Percentiles rank a stretch among this genome's conserved stretches.
phyloP scores from a whole-genome alignment of 1,284 basidiomycete genomes.

The Stereum hirsutum region DNA sequence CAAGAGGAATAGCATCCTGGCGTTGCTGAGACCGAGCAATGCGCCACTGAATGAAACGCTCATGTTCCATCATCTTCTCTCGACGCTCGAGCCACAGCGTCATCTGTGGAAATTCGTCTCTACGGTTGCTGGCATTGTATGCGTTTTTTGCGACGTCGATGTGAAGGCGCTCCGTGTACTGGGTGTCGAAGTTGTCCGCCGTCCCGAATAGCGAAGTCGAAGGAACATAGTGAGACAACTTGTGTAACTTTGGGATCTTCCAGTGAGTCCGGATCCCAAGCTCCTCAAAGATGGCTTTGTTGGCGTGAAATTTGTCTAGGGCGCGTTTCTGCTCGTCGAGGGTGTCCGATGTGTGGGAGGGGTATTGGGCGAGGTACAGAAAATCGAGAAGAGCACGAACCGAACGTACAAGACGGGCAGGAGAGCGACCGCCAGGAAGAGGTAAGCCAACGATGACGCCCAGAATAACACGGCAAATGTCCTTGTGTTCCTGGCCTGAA shows the following conservation, averaged over 20 bases:
- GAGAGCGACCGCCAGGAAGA: not conserved
- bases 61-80: not conserved
- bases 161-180: slow-evolving; percentile 1
- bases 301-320: slow-evolving; percentile 1
- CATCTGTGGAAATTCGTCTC: slow-evolving; percentile 3
- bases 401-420: not conserved
- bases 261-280: not conserved
- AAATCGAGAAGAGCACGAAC: slow-evolving; percentile 4
- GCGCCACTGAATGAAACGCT: not conserved
- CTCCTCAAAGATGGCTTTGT: not conserved
- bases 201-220: slow-evolving; percentile 1
- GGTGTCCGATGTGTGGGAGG: not conserved
- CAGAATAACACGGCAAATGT: slow-evolving; percentile 16
- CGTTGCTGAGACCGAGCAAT: no score
- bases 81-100: not conserved
- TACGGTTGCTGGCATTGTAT: not conserved
- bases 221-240: not conserved
- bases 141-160: slow-evolving; percentile 3
- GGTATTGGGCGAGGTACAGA: slow-evolving; percentile 4
- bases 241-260: slow-evolving; percentile 3
- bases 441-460: slow-evolving; percentile 6
- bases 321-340: not conserved
- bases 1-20: no score
- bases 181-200: slow-evolving; percentile 1
- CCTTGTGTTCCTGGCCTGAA: slow-evolving; percentile 14